Evolutionary conservation across 345 rosid genomes (phyloP).

Genomic region (Luvunga scandens): DNA sequence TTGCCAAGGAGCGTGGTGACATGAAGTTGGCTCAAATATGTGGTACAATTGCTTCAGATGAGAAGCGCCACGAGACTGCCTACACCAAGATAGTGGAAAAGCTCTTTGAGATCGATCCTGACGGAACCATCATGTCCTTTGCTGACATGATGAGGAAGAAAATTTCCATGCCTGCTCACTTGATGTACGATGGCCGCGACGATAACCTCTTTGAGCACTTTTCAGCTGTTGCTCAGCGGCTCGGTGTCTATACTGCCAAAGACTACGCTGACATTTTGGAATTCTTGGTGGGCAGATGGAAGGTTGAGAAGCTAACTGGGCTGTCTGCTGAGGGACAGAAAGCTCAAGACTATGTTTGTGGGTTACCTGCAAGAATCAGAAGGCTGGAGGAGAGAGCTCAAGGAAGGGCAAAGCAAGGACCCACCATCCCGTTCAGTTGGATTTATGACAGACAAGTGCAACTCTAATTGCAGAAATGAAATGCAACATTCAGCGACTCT

Average conservation of each 20-base stretch:
- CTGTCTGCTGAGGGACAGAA: slow-evolving; percentile 75
- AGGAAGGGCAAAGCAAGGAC: slow-evolving; percentile 59
- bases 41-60: slow-evolving; percentile 85
- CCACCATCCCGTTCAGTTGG: slow-evolving; percentile 75
- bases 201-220: slow-evolving; percentile 73
- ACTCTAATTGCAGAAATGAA: slow-evolving; percentile 35
- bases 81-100: slow-evolving; percentile 86
- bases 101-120: slow-evolving; percentile 85
- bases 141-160: slow-evolving; percentile 98
- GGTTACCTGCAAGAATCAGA: slow-evolving; percentile 65
- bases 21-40: slow-evolving; percentile 81
- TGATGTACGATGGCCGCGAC: slow-evolving; percentile 80
- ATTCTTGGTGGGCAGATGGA: slow-evolving; percentile 85
- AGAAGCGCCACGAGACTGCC: slow-evolving; percentile 94
- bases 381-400: slow-evolving; percentile 87
- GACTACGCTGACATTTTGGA: slow-evolving; percentile 89
- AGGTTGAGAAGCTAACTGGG: slow-evolving; percentile 54
- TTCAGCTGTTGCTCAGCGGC: slow-evolving; percentile 82
- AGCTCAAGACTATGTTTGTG: slow-evolving; percentile 86
- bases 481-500: slow-evolving; percentile 3
- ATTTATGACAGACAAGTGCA: slow-evolving; percentile 63
- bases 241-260: slow-evolving; percentile 80
- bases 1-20: slow-evolving; percentile 82
- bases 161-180: slow-evolving; percentile 92
- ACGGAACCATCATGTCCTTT: slow-evolving; percentile 65